Conservation (phyloP, 352 stramenopile species). For the Pythium aphanidermatum region DNA sequence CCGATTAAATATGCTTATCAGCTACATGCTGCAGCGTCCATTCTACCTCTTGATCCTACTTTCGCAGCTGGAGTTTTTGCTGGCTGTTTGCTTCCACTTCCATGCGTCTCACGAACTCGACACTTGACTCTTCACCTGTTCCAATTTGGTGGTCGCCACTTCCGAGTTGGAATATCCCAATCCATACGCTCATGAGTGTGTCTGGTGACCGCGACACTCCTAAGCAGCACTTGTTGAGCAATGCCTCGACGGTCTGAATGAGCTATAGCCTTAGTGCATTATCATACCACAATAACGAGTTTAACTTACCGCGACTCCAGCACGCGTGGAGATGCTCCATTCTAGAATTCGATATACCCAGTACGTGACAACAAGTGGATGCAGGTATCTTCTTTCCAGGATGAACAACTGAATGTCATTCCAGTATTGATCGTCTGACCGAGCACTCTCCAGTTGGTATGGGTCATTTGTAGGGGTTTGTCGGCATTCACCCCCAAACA, state of each 20-base stretch:
- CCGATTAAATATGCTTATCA: too few relatives aligned
- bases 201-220: conserved; percentile 47
- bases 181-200: conserved; percentile 51
- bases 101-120: conserved; percentile 30
- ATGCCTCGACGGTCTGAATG: conserved; percentile 51
- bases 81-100: conserved; percentile 47
- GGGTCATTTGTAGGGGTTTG: conserved; percentile 32
- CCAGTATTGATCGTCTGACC: conserved; percentile 69
- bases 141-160: conserved; percentile 6
- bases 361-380: conserved; percentile 56
- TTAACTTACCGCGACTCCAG: conserved; percentile 44
- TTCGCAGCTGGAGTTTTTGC: conserved; percentile 44
- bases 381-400: conserved; percentile 48
- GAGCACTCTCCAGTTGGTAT: conserved; percentile 62
- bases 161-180: conserved; percentile 44
- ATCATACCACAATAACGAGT: not conserved
- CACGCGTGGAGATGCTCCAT: conserved; percentile 54
- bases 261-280: conserved; percentile 3
- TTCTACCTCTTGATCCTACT: too few relatives aligned
- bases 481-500: not conserved
- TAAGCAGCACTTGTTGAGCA: conserved; percentile 52
- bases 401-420: conserved; percentile 74
- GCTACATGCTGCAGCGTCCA: too few relatives aligned
- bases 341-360: conserved; percentile 63
- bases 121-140: conserved; percentile 8